These are phyloP conservation scores for Martensiomyces pterosporus DNA, from an alignment of 192 early-diverging fungal species.

Conservation along the genomic window DNA sequence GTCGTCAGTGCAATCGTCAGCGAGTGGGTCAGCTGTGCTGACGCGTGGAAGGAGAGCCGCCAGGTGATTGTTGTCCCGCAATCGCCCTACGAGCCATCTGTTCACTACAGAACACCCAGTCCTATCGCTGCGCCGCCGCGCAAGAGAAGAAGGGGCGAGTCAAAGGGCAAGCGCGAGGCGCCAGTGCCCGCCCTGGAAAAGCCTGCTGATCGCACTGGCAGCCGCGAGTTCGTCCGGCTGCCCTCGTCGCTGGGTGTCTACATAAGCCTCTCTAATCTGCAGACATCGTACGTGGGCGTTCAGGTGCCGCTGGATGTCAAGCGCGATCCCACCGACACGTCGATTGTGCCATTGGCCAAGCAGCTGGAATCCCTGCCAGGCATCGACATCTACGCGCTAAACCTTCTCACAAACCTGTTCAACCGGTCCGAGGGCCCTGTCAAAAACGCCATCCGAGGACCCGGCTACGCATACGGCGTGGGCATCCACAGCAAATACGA, in stretches of 20 bases:
- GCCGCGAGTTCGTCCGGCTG: slow-evolving; percentile 16
- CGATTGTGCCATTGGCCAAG: slow-evolving; percentile 6
- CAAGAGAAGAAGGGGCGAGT: slow-evolving; percentile 16
- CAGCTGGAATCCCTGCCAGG: slow-evolving; percentile 31
- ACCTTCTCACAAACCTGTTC: slow-evolving; percentile 60
- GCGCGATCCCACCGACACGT: not conserved
- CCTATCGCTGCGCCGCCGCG: slow-evolving; percentile 10
- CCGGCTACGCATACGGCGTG: slow-evolving; percentile 71
- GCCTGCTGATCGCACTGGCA: slow-evolving; percentile 9
- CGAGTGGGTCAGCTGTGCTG: slow-evolving; percentile 19
- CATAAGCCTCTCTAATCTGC: slow-evolving; percentile 19
- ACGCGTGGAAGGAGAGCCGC: slow-evolving; percentile 25
- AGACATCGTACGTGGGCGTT: slow-evolving; percentile 40
- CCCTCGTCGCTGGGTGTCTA: slow-evolving; percentile 29
- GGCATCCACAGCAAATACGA: slow-evolving; percentile 24
- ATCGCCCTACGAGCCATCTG: slow-evolving; percentile 19
- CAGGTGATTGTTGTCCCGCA: slow-evolving; percentile 11
- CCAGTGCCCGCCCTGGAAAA: not conserved
- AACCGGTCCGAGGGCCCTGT: slow-evolving; percentile 75
- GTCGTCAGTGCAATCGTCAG: slow-evolving; percentile 5
- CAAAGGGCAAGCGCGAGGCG: not conserved
- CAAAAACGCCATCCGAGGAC: slow-evolving; percentile 75
- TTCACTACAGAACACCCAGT: slow-evolving; percentile 8
- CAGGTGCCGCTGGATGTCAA: slow-evolving; percentile 25
- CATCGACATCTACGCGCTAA: slow-evolving; percentile 26